A percentile compares a stretch with the other conserved stretches of the same genome.
Evolutionary conservation across 2,329 filamentous ascomycete genomes (phyloP).

Genomic region (Hypocreales sp.): DNA sequence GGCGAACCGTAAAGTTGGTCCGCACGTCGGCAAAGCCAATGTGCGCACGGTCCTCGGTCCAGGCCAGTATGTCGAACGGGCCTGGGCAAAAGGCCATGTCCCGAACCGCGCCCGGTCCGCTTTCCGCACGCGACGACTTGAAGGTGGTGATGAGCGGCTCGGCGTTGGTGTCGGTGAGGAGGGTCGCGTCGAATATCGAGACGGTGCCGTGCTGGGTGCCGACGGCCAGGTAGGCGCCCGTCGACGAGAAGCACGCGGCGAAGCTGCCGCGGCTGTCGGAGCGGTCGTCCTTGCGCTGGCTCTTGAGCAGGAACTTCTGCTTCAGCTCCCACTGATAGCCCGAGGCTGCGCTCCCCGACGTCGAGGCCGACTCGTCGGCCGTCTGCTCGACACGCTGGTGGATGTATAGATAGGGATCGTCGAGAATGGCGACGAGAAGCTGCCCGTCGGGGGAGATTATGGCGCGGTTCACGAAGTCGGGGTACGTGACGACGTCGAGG

Average conservation of each 20-base stretch:
- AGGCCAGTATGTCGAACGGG: constrained; percentile 79
- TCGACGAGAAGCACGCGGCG: constrained; percentile 61
- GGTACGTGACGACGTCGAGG: constrained; percentile 56
- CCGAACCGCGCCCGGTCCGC: constrained; percentile 63
- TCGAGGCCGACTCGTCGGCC: constrained; percentile 14
- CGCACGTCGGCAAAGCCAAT: constrained; percentile 62
- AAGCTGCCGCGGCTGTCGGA: constrained; percentile 54
- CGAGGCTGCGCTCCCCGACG: constrained; percentile 9
- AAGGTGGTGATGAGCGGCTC: constrained; percentile 62
- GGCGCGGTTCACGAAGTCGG: constrained; percentile 83
- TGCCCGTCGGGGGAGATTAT: constrained; percentile 83
- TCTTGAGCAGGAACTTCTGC: constrained; percentile 39
- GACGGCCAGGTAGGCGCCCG: constrained; percentile 55
- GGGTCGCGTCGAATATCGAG: constrained; percentile 50
- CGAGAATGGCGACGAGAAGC: constrained; percentile 69
- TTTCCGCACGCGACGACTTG: constrained; percentile 57
- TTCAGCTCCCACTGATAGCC: constrained; percentile 34
- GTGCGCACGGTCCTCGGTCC: constrained; percentile 76
- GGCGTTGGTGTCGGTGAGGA: constrained; percentile 24
- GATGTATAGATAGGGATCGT: constrained; percentile 75
- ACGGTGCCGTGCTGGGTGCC: constrained; percentile 72
- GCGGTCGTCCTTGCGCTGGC: constrained; percentile 37
- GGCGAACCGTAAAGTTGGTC: constrained; percentile 48
- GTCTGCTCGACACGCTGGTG: constrained; percentile 38
- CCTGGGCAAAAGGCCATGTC: constrained; percentile 87